Evolutionary conservation across 1,284 basidiomycete species (phyloP).

Genomic region (Ceratobasidium theobromae): DNA sequence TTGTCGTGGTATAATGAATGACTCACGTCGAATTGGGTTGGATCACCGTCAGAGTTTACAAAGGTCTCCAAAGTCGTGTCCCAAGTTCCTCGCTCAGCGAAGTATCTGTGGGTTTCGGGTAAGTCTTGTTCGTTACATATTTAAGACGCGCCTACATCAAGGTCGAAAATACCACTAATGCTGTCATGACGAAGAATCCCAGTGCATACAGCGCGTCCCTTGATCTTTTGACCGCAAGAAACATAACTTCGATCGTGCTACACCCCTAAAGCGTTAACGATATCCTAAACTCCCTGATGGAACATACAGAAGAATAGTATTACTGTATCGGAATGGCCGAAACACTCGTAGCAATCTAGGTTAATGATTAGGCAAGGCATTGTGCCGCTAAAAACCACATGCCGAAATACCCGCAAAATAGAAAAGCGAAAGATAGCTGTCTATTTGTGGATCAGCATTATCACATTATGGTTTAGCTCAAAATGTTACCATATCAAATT

Average conservation of each 20-base stretch:
- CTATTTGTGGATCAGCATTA: conserved; percentile 44
- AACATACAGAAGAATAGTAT: conserved; percentile 75
- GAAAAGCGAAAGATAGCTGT: conserved; percentile 85
- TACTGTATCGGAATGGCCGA: conserved; percentile 80
- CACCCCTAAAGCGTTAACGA: neutral
- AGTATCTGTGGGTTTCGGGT: conserved; percentile 57
- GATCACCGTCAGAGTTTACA: conserved; percentile 80
- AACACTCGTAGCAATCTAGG: conserved; percentile 85
- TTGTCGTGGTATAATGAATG: neutral
- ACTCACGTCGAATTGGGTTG: conserved; percentile 68
- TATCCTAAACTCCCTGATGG: neutral
- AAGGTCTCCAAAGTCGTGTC: conserved; percentile 76
- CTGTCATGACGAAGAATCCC: conserved; percentile 85
- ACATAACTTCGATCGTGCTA: conserved; percentile 92
- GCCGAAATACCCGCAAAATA: conserved; percentile 50
- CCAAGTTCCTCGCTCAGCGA: conserved; percentile 85
- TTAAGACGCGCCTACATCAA: conserved; percentile 60
- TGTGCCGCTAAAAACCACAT: neutral
- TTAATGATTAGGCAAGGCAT: conserved; percentile 52
- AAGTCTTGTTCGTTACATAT: neutral
- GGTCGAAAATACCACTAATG: conserved; percentile 82
- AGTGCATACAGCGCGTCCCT: conserved; percentile 84
- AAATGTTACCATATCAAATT: conserved; percentile 73
- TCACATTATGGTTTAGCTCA: neutral
- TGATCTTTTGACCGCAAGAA: conserved; percentile 78